A percentile compares a stretch with the other conserved stretches of the same genome.
These are phyloP conservation scores for Xenoacremonium recifei DNA, from an alignment of 2,329 filamentous ascomycete genomes.

Conservation along the genomic window DNA sequence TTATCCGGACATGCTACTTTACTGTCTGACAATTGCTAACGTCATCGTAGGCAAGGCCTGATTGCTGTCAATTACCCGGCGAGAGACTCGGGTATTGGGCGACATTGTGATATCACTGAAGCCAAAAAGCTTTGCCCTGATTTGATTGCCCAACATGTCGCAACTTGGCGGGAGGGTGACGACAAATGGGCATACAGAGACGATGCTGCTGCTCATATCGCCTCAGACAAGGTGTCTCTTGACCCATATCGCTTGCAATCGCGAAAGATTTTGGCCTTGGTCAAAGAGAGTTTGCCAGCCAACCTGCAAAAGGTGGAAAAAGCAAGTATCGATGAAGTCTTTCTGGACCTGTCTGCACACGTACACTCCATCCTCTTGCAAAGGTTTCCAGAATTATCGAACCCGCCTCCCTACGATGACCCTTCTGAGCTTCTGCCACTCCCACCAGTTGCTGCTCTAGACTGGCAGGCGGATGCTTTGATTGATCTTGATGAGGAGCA, in stretches of 20 bases:
- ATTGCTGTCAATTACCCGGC: constrained; percentile 97
- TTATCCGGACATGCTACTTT: too few species aligned
- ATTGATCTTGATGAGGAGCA: constrained; percentile 74
- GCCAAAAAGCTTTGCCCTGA: constrained; percentile 84
- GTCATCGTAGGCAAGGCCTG: constrained; percentile 67
- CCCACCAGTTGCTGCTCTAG: constrained; percentile 66
- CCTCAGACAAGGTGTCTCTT: constrained; percentile 87
- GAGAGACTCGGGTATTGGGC: constrained; percentile 72
- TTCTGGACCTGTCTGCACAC: constrained; percentile 85
- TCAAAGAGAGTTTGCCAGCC: constrained; percentile 70
- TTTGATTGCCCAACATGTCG: constrained; percentile 86
- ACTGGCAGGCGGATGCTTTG: constrained; percentile 83
- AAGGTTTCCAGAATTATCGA: constrained; percentile 69
- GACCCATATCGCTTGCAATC: constrained; percentile 89
- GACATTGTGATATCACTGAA: constrained; percentile 77
- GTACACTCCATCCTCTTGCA: constrained; percentile 73
- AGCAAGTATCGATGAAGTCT: constrained; percentile 93
- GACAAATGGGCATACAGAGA: constrained; percentile 88
- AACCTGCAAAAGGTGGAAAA: constrained; percentile 79
- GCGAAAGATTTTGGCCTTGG: constrained; percentile 73
- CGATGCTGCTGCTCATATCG: constrained; percentile 76
- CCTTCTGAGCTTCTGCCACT: constrained; percentile 68
- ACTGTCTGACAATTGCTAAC: constrained; percentile 11
- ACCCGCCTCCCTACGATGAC: constrained; percentile 70
- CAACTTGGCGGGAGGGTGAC: constrained; percentile 91